Evolutionary conservation across 345 rosid genomes (phyloP).

Genomic region (Salix arbutifolia): DNA sequence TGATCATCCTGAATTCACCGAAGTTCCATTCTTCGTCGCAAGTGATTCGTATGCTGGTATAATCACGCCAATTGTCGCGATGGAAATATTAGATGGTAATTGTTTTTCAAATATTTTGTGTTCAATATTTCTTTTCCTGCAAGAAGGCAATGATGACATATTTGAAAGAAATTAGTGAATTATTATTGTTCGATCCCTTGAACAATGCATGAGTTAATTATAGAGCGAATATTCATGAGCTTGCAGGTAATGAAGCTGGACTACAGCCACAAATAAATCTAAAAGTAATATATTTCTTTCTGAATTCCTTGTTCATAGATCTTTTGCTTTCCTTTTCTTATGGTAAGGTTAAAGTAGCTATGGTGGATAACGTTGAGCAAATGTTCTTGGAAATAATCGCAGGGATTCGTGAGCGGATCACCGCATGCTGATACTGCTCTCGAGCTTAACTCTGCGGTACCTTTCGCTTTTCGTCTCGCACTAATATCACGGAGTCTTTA

Average conservation of each 20-base stretch:
- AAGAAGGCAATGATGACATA: too few relatives aligned
- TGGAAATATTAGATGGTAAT: constrained; percentile 13
- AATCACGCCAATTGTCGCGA: constrained; percentile 8
- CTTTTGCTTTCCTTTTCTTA: not conserved
- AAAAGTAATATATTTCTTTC: not conserved
- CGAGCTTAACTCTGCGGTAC: not conserved
- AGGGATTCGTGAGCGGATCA: constrained; percentile 13
- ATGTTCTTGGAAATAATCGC: not conserved
- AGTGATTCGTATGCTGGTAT: constrained; percentile 23
- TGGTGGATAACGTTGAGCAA: not conserved
- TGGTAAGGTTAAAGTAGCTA: not conserved
- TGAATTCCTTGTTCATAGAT: not conserved
- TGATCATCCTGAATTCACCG: constrained; percentile 11
- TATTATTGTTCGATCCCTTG: not conserved
- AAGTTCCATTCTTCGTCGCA: constrained; percentile 10
- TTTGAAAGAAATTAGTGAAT: not conserved
- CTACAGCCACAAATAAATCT: constrained; percentile 3
- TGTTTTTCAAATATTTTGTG: not conserved
- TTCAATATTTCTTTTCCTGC: too few relatives aligned
- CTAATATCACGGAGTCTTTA: not conserved
- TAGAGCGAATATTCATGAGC: not conserved
- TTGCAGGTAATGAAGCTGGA: constrained; percentile 19
- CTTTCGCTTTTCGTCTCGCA: not conserved
- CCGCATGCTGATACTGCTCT: constrained; percentile 2
- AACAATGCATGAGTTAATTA: too few relatives aligned